Base-by-base conservation (phyloP, 441 rosid genomes). In the Melastoma candidum region DNA sequence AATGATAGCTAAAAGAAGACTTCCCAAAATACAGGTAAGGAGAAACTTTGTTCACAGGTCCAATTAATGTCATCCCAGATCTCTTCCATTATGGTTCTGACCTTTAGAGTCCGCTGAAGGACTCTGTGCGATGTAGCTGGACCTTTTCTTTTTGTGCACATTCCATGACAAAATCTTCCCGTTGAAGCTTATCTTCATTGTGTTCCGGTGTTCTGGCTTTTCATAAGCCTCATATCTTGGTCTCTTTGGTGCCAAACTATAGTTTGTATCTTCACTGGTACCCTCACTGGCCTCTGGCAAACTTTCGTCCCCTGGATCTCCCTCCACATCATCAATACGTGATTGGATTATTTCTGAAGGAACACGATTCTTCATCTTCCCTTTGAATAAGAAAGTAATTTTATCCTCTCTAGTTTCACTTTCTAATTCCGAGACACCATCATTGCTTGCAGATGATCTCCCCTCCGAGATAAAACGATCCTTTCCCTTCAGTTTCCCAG, bases 91-190 rank as follows among this genome's bases (percentile, higher is more conserved):
- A 51, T 81, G 79, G 60, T 72, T 83, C 51, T 81, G 90, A 47
- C 87, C 97, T 72, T 80, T 82, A 17, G 22, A 41, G 63, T 87
- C 90, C 12, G 95, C 70, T 1, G 97, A 85, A 41, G 97, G 78
- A 66, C 69, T 83, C 17, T 71, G 89, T 32, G 75, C 51, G 4
- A 64, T 67, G 72, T 80, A 83, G 56, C 80, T 87, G 24, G 97
- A 87, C 70, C 96, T 74, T 80, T 84, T 94, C 86, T 85, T 87
- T 74, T 79, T 85, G 65, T 87, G 67, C 36, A 90, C 70, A 66
- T 77, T 90, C 99, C 99, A 94, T 22, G 89, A 71, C 41, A 84
- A 60, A 44, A 82, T 48, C 32, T 69, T 71, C 43, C 74, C 82
- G 2, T 69, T 74, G 87, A 72, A 78, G 11, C 66, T 60, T 50